A percentile compares a stretch with the other conserved stretches of the same genome.
phyloP scores from a whole-genome alignment of 768 basidiomycete species.

The Tylopilus felleus region DNA sequence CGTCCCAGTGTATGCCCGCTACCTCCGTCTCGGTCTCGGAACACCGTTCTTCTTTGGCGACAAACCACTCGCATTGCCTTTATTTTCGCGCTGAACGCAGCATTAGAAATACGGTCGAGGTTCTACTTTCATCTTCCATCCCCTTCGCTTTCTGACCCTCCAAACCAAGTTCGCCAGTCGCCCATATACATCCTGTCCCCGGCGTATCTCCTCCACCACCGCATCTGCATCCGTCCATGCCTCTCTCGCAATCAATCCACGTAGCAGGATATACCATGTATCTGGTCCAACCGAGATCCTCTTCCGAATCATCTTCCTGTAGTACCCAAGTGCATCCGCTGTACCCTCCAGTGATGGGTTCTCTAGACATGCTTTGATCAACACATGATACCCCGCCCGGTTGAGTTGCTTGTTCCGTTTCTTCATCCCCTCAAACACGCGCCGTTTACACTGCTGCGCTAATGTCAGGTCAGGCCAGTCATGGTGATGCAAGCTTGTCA shows the following conservation, averaged over 20 bases:
- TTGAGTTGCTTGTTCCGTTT: conserved; percentile 50
- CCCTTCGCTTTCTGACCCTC: conserved; percentile 42
- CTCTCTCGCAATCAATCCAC: conserved; percentile 53
- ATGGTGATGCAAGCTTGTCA: conserved; percentile 68
- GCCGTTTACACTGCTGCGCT: conserved; percentile 44
- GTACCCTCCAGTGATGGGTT: conserved; percentile 49
- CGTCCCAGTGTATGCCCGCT: conserved; percentile 65
- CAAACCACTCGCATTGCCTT: conserved; percentile 8
- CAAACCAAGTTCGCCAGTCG: conserved; percentile 48
- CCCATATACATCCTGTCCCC: conserved; percentile 43
- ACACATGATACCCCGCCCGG: conserved; percentile 69
- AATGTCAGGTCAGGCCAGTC: conserved; percentile 44
- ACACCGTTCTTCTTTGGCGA: conserved; percentile 61
- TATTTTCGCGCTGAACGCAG: conserved; percentile 19
- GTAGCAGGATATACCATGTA: conserved; percentile 77
- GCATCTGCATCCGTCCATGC: conserved; percentile 61
- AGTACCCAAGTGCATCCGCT: conserved; percentile 53
- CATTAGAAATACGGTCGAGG: conserved; percentile 28
- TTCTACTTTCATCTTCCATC: conserved; percentile 29
- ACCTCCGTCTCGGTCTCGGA: conserved; percentile 59
- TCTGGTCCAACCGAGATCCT: conserved; percentile 50
- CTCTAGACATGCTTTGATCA: conserved; percentile 65
- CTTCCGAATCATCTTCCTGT: conserved; percentile 54
- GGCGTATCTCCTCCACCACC: conserved; percentile 59
- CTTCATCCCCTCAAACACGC: conserved; percentile 60